Evolutionary conservation across 495 filamentous ascomycete species (phyloP).

Genomic region (Talaromyces borbonicus): DNA sequence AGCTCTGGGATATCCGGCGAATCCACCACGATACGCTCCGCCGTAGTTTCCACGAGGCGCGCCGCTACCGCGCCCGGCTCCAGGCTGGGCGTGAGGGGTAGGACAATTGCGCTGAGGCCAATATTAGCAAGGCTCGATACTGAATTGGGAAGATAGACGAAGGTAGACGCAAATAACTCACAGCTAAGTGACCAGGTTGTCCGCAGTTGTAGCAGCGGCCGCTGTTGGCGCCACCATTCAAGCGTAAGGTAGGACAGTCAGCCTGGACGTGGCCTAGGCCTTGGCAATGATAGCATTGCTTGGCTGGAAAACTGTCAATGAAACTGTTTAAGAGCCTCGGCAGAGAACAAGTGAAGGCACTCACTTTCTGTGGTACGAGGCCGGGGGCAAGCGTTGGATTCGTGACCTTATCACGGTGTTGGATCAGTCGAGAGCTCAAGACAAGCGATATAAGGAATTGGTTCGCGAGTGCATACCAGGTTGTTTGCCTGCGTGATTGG

Average conservation of each 20-base stretch:
- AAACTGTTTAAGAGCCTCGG: slow-evolving; percentile 1
- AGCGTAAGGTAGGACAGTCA: slow-evolving; percentile 92
- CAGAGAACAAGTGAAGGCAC: slow-evolving; percentile 16
- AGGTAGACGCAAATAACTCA: slow-evolving; percentile 27
- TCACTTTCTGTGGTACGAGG: slow-evolving; percentile 90
- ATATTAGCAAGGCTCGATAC: background rate
- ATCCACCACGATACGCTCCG: slow-evolving; percentile 61
- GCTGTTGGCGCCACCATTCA: slow-evolving; percentile 68
- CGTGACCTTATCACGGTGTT: slow-evolving; percentile 59
- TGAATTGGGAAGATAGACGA: background rate
- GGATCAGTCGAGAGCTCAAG: slow-evolving; percentile 11
- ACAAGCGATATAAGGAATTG: slow-evolving; percentile 13
- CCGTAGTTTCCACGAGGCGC: slow-evolving; percentile 61
- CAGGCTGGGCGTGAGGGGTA: slow-evolving; percentile 46
- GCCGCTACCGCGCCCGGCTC: slow-evolving; percentile 53
- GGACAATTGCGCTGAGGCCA: slow-evolving; percentile 88
- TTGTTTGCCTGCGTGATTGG: slow-evolving; percentile 56
- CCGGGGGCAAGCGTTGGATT: slow-evolving; percentile 92
- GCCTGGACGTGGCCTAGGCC: slow-evolving; percentile 97
- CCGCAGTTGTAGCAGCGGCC: slow-evolving; percentile 95
- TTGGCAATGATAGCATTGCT: slow-evolving; percentile 99
- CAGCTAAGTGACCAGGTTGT: slow-evolving; percentile 81
- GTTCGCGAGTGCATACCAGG: slow-evolving; percentile 47
- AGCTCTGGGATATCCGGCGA: slow-evolving; percentile 56
- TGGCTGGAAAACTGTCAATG: slow-evolving; percentile 46